Evolutionary conservation across 495 filamentous ascomycete genomes (phyloP), one percentile per base, ranked within the genome.

Genomic region (Penicillium pancosmium): DNA sequence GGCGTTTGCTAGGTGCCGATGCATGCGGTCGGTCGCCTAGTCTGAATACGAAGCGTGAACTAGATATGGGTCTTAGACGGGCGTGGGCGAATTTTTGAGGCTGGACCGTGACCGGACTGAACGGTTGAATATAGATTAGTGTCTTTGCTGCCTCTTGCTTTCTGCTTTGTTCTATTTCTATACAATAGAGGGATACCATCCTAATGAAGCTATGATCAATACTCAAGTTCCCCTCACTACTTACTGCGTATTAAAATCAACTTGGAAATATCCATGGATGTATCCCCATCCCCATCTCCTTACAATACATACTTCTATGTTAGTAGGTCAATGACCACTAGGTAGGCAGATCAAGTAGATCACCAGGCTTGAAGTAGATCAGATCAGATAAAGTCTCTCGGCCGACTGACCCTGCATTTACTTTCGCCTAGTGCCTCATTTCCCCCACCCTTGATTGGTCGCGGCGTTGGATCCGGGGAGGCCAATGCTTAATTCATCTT

Each of bases 161-260:
- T 51, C 23, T 57, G 55, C 59, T 62, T 46, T 16, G 27, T 31
- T 47, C 57, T 56, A 59, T 59, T 52, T 40, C 27, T 31, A 8
- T 63, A 54, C 47, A 41, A 59, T 61, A 63, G 57, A 60, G 65
- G 60, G 62, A 65, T 62, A 63, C 41, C 56, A 53, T 66, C 52
- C 54, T 69, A 70, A 70, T 68, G 67, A 68, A 68, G 67, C 65
- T 55, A 70, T 63, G 67, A 70, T 27, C 19, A 48, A 25, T 27
- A 13, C 23, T 48, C 46, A 8, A 31, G 27, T 31, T 8, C 6
- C 41, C 23, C 23, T 23, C 2, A 4, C 3, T 23, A 4, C 23
- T 3, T 23, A 23, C 23, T 4, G 23, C 23, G 23, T 4, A 3
- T 23, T 23, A 23, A 23, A 23, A 23, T 3, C 3, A 23, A 23